Base-by-base conservation (phyloP, 2,329 filamentous ascomycete species). In the Monilinia fructicola region DNA sequence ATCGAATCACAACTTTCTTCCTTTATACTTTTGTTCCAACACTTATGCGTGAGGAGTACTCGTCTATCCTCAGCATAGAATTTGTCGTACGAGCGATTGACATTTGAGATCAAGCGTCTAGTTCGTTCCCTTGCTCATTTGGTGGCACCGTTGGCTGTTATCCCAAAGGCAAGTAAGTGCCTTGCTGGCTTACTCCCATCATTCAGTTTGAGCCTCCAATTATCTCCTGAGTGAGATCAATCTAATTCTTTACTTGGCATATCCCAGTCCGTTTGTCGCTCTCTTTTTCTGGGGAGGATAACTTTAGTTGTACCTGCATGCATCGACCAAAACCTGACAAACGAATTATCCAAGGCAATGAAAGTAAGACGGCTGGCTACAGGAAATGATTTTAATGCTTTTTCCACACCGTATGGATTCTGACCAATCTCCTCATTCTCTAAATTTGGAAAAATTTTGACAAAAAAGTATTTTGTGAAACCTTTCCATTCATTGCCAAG, bases 401-500 rank as follows among this genome's bases (percentile, higher is more conserved):
- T 44, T 16, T 23, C 9, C 7, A 11, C 10, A 21, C 52, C 58
- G 44, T 61, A 48, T 52, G 21, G 28, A 11, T 18, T 50, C 26
- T 58, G 21, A 26, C 3, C 14, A 50, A 64, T 64, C 42, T 64
- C 53, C 62, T 58, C 62, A 64, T 58, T 58, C 40, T 50, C 42
- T 48, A 58, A 38, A 35, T 62, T 42, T 62, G 48, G 59, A 38
- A 18, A 7, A 38, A 4, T 12, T 50, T 23, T 9, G 12, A 60
- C 42, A 48, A 50, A 59, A 58, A 59, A 48, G 44, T 2, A 48
- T 50, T 50, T 38, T 38, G 28, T 62, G 59, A 52, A 53, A 62
- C 48, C 10, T 26, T 28, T 42, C 23, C 60, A 31, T 28, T 63
- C 35, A 63, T 59, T 46, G 62, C 62, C 62, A 65, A 65, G 62